Evolutionary conservation across 768 basidiomycete genomes (phyloP), one percentile per base, ranked within the genome.

Genomic region (Lactarius quietus): DNA sequence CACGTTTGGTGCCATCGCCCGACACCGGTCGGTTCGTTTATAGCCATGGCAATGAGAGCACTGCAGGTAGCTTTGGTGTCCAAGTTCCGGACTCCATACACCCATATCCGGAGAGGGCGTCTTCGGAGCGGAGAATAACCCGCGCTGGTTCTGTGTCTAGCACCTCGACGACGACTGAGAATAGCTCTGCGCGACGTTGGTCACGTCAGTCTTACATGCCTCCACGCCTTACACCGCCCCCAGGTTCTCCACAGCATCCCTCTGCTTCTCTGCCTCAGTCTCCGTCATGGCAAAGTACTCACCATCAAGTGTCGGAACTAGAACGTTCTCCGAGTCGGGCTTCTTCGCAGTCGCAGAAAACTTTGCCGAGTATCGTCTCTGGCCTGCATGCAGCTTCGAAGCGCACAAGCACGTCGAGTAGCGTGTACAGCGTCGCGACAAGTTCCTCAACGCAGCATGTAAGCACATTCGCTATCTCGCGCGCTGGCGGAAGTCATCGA

Each of bases 181-280:
- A 56, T 56, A 31, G 69, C 59, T 72, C 72, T 18, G 71, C 72
- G 6, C 70, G 73, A 52, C 72, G 74, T 15, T 77, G 75, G 75
- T 75, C 76, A 3, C 70, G 75, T 18, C 75, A 74, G 59, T 72
- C 73, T 23, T 66, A 62, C 35, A 63, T 81, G 35, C 87, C 87
- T 10, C 80, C 82, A 26, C 80, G 81, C 55, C 72, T 79, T 57
- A 83, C 83, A 6, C 86, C 87, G 12, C 86, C 88, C 2, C 80
- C 76, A 31, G 87, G 85, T 7, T 86, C 87, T 18, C 80, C 84
- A 33, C 84, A 86, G 5, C 80, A 82, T 18, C 73, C 81, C 29
- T 84, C 78, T 6, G 52, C 64, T 15, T 61, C 69, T 20, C 38
- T 62, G 9, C 28, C 68, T 8, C 54, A 68, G 53, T 29, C n/a